Base-by-base conservation (phyloP, 1,284 basidiomycete genomes). In the Rhodotorula sp. region DNA sequence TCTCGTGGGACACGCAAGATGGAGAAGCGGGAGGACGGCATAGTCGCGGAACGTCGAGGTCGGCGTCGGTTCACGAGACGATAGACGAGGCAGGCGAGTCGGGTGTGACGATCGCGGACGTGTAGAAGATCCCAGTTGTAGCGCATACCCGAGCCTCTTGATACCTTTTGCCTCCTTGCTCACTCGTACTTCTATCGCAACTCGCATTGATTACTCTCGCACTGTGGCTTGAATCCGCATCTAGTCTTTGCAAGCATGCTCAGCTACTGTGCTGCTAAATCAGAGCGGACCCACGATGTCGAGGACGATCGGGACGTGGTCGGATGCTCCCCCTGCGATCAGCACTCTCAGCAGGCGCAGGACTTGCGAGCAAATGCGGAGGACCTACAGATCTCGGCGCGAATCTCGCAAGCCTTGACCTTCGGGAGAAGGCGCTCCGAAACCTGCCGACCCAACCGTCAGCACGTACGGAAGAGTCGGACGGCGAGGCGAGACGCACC, bases 401-500 rank as follows among this genome's bases (percentile, higher is more conserved):
- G 70, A 30, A 77, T 76, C 59, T 77, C 76, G 60, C 76, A 77
- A 22, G 44, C 24, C 62, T 77, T 74, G 24, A 74, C 74, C 44
- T 68, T 67, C 18, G 62, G 48, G 10, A 73, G 16, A 11, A 76
- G 34, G 1, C 73, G 65, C 51, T 77, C 72, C 31, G 76, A 77
- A 18, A 73, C 60, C 68, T 69, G 71, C 28, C 18, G 4, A 40
- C 58, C 28, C 40, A 28, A n/a, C 6, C 44, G 31, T 34, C n/a
- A 44, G 58, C 6, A 40, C 8, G 31, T 24, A 34, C 24, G 55
- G 55, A n/a, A 51, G 20, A 37, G 16, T 11, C 13, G 40, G 15
- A 22, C 8, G 20, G 16, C 13, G 48, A 61, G 1, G 58, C 5
- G n/a, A 51, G 46, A 83, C 89, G 76, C 82, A 91, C 90, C n/a